A percentile compares a stretch with the other conserved stretches of the same genome.
Conservation (phyloP, 352 stramenopile species). For the Hyaloperonospora arabidopsidis region DNA sequence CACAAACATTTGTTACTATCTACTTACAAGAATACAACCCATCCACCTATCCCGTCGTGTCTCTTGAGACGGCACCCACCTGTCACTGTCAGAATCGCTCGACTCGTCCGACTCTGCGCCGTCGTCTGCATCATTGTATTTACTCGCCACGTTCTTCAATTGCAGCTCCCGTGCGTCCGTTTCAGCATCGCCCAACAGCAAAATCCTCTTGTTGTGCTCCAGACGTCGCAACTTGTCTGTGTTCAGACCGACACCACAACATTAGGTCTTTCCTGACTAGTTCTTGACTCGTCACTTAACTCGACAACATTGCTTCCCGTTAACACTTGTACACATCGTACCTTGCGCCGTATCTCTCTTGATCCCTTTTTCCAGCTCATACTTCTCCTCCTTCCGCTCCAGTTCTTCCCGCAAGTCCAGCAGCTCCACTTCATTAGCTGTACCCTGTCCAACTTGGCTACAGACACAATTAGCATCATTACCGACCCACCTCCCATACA, state of each 20-base stretch:
- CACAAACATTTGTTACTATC: background rate
- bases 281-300: background rate
- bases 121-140: conserved; percentile 89
- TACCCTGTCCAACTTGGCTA: conserved; percentile 79
- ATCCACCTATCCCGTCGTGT: background rate
- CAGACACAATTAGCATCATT: background rate
- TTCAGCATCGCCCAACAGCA: conserved; percentile 68
- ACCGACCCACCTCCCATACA: background rate
- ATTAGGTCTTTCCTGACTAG: too few relatives aligned
- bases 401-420: conserved; percentile 70
- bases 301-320: background rate
- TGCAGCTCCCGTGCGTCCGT: conserved; percentile 68
- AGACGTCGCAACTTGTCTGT: conserved; percentile 59
- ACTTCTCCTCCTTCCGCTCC: conserved; percentile 60
- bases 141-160: conserved; percentile 83
- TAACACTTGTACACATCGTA: background rate
- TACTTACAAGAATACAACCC: background rate
- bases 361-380: conserved; percentile 70
- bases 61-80: conserved; percentile 15
- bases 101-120: conserved; percentile 54
- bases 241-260: conserved; percentile 2
- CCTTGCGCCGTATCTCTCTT: conserved; percentile 76
- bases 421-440: conserved; percentile 64
- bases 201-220: conserved; percentile 78
- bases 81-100: conserved; percentile 73